These are phyloP conservation scores for Suillus occidentalis DNA, from an alignment of 768 basidiomycete species.

Conservation along the genomic window DNA sequence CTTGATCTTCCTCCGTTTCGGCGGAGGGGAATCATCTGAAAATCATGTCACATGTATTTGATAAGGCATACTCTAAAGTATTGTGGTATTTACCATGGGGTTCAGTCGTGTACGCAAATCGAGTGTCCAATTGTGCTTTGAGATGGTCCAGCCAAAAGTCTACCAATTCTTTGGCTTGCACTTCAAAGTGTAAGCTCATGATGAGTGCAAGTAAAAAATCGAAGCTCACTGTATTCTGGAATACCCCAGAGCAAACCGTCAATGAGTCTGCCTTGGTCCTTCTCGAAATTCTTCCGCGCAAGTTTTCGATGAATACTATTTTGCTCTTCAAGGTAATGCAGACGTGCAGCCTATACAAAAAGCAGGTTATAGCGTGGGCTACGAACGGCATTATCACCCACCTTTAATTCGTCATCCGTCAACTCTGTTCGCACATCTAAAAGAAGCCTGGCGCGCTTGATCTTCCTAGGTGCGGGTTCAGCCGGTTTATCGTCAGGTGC, in stretches of 20 bases:
- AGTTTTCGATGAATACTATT: conserved; percentile 49
- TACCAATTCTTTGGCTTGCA: conserved; percentile 62
- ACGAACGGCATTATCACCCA: conserved; percentile 20
- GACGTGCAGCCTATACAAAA: conserved; percentile 51
- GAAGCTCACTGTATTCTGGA: conserved; percentile 58
- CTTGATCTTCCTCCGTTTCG: conserved; percentile 48
- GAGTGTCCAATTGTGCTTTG: conserved; percentile 67
- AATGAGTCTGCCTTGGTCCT: conserved; percentile 50
- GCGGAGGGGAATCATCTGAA: conserved; percentile 40
- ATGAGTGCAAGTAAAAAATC: conserved; percentile 1
- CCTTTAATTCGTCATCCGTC: conserved; percentile 82
- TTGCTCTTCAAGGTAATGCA: conserved; percentile 68
- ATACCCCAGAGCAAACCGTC: conserved; percentile 67
- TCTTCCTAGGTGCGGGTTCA: conserved; percentile 33
- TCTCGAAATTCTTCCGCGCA: conserved; percentile 54
- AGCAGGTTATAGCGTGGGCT: conserved; percentile 3
- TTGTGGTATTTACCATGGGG: conserved; percentile 5
- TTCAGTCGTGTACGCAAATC: conserved; percentile 34
- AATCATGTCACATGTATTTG: no score
- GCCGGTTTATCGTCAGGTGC: background rate
- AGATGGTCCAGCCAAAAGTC: conserved; percentile 78
- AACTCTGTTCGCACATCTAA: conserved; percentile 77
- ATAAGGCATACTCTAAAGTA: background rate
- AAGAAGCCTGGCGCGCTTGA: conserved; percentile 53
- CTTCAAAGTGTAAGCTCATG: conserved; percentile 34